These are phyloP conservation scores for Sugiyamaella mastotermitis DNA, from an alignment of 805 yeast genomes.

Conservation along the genomic window DNA sequence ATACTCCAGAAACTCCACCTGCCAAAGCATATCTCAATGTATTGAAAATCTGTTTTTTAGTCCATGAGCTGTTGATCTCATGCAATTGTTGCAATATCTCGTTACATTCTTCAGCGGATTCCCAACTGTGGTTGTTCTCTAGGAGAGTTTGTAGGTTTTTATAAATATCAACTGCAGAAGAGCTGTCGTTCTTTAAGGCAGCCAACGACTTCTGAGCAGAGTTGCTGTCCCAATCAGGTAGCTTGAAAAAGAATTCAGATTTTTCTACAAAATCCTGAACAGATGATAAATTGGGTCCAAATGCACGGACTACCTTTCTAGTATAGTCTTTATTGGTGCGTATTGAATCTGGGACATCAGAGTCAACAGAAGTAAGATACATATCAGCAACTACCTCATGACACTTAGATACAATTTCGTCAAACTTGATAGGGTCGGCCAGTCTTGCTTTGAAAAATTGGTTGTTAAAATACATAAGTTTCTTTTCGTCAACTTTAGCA, in stretches of 20 bases:
- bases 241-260: constrained; percentile 36
- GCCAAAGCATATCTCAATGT: constrained; percentile 61
- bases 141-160: neutral
- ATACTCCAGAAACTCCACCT: constrained; percentile 65
- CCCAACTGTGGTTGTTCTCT: neutral
- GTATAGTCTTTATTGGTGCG: constrained; percentile 29
- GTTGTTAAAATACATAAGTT: constrained; percentile 73
- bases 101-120: neutral
- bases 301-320: constrained; percentile 32
- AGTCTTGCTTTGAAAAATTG: constrained; percentile 49
- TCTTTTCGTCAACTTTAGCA: constrained; percentile 80
- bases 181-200: neutral
- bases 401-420: constrained; percentile 29
- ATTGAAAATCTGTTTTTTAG: constrained; percentile 40
- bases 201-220: neutral
- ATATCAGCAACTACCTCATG: constrained; percentile 4
- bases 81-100: no score
- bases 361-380: no score
- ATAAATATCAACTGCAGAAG: neutral
- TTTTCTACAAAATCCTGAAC: constrained; percentile 45
- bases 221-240: constrained; percentile 4
- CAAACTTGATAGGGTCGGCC: constrained; percentile 31
- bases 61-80: neutral
- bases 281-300: constrained; percentile 44
- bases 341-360: constrained; percentile 11